Conservation (phyloP, 2,329 filamentous ascomycete genomes). For the Claviceps lovelessii region DNA sequence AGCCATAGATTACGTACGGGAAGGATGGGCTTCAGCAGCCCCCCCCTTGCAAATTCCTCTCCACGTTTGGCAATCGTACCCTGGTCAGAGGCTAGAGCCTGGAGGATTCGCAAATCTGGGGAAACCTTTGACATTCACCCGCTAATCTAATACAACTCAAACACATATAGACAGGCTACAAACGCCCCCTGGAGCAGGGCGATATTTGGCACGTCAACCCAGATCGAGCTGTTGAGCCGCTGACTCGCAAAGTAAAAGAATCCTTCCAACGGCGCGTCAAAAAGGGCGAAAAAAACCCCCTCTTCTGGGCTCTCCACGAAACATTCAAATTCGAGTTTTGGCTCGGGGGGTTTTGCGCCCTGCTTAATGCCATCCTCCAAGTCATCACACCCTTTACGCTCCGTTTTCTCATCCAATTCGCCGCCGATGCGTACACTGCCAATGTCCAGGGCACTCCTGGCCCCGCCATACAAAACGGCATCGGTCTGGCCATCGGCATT, state of each 20-base stretch:
- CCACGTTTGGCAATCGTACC: neutral
- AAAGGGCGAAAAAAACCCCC: conserved; percentile 55
- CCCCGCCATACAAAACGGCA: conserved; percentile 58
- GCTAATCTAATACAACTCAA: neutral
- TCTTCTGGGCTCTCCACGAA: conserved; percentile 72
- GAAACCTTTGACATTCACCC: neutral
- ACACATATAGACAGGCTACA: conserved; percentile 56
- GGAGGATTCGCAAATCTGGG: neutral
- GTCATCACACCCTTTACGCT: conserved; percentile 75
- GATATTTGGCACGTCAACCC: conserved; percentile 89
- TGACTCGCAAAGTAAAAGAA: conserved; percentile 51
- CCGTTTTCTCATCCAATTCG: conserved; percentile 75
- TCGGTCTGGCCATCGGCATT: conserved; percentile 75
- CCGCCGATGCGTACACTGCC: conserved; percentile 63
- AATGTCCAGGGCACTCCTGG: conserved; percentile 31
- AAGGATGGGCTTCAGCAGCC: no score
- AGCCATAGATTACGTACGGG: no score
- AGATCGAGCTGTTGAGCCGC: conserved; percentile 52
- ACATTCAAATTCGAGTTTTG: conserved; percentile 76
- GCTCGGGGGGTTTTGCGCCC: conserved; percentile 64
- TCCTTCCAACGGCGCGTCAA: conserved; percentile 56
- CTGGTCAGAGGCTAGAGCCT: neutral
- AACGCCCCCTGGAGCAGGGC: conserved; percentile 64
- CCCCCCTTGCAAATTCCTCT: neutral
- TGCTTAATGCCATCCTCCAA: conserved; percentile 59